Evolutionary conservation across 2,329 filamentous ascomycete genomes (phyloP), one percentile per base, ranked within the genome.

Genomic region (Xenoacremonium recifei): DNA sequence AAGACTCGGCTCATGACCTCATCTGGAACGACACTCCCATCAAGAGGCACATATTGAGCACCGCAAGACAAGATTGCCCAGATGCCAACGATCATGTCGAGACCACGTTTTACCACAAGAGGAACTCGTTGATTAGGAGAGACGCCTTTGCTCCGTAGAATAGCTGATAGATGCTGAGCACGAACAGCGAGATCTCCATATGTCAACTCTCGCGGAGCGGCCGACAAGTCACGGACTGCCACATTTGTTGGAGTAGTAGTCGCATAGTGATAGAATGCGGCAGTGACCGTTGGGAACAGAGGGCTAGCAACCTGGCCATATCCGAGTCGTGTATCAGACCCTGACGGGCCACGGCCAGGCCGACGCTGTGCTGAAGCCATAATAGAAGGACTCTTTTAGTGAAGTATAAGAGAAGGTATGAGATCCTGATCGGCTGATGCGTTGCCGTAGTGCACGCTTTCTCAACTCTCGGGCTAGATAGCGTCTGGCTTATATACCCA

Each of bases 11-110:
- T 60, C 19, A 82, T 64, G 3, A 71, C 71, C 15, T 65, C 62
- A 37, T 75, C 71, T 0, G 75, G 65, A 9, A 75, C 71, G 21
- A 77, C 67, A 5, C 73, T 72, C 25, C 77, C 77, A 46, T 83
- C 79, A 3, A 82, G 66, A 3, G 79, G 79, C 5, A 81, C 69
- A 53, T 82, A 82, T 49, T 82, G 77, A 12, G 72, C 78, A 16
- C 78, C 77, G 35, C 72, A 72, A 42, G 76, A 77, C 23, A 82
- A 61, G 15, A 80, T 66, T 3, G 76, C 77, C 41, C 78, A 65
- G 36, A 81, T 79, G 16, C 73, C 77, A 37, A 79, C 67, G 6
- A 80, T 61, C 75, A 82, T 79, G 48, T 78, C 75, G 35, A 77
- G 60, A 29, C 76, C 73, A 12, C 78, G 68, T 44, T 73, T 73